phyloP scores from a whole-genome alignment of 352 stramenopile genomes.

The Saprolegnia diclina region DNA sequence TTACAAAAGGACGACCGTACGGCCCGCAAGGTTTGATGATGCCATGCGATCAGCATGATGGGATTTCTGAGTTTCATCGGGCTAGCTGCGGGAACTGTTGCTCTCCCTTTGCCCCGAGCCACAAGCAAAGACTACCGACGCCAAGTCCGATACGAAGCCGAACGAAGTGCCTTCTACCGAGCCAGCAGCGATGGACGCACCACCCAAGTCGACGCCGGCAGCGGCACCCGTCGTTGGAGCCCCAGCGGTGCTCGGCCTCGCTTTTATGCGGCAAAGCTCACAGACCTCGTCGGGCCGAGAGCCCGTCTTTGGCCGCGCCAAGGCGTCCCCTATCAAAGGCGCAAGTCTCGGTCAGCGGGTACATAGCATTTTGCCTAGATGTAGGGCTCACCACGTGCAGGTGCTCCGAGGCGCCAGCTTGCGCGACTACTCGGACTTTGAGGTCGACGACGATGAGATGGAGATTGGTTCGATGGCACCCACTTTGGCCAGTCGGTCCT shows the following conservation, averaged over 20 bases:
- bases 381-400: background rate
- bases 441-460: slow-evolving; percentile 63
- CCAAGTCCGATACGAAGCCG: slow-evolving; percentile 24
- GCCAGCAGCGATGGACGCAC: slow-evolving; percentile 22
- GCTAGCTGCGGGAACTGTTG: slow-evolving; percentile 61
- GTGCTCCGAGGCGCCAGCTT: slow-evolving; percentile 60
- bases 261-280: slow-evolving; percentile 13
- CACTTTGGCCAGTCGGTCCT: background rate
- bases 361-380: background rate
- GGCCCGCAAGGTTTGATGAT: slow-evolving; percentile 47
- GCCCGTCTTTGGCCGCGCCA: background rate
- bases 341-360: slow-evolving; percentile 18
- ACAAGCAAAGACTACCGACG: background rate
- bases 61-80: background rate
- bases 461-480: slow-evolving; percentile 40
- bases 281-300: background rate
- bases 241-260: background rate
- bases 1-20: slow-evolving; percentile 53
- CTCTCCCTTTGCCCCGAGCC: slow-evolving; percentile 38
- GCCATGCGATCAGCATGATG: background rate
- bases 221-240: slow-evolving; percentile 26
- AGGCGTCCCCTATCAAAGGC: background rate
- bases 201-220: slow-evolving; percentile 26
- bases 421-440: slow-evolving; percentile 71
- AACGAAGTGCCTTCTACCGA: background rate